Evolutionary conservation across 2,329 filamentous ascomycete genomes (phyloP), one percentile per base, ranked within the genome.

Genomic region (Chaetomium strumarium): DNA sequence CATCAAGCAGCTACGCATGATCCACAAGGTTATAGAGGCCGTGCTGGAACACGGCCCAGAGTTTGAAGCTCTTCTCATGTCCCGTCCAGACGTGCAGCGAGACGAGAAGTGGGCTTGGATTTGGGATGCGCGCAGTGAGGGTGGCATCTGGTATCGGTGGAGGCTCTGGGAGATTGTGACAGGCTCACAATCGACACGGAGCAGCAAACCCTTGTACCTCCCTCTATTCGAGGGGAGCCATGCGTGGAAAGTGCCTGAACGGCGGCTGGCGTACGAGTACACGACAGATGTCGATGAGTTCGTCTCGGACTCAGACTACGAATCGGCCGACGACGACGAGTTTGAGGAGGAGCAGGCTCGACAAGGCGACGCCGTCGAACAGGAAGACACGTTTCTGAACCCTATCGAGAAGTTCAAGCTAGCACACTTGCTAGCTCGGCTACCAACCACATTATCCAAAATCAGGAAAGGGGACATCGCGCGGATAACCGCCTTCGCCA

Each of bases 71-170:
- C 75, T 95, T 2, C 77, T 99, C 7, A 97, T 97, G 93, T 86
- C 85, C 46, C 78, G 88, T 16, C 81, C 87, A 0, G 83, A 90
- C 50, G 86, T 97, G 1, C 89, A 95, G 66, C 79, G 78, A 38
- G 88, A 96, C 55, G 88, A 95, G 67, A 90, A 86, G 59, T 97
- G 92, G 84, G 87, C 90, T 0, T 99, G 91, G 88, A 75, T 99
- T 5, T 99, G 89, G 85, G 86, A 97, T 67, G 80, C 90, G 17
- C 80, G 84, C 59, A 91, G 84, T 63, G 75, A 78, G 57, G 90
- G 83, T 24, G 92, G 86, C 14, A 80, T 95, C 14, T 99, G 91
- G 79, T 97, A 97, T 68, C 84, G 93, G 40, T 97, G 90, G 87
- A 83, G 89, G 41, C 66, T 97, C 41, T 96, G 91, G 88, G 84